Percentiles rank a stretch among this genome's conserved stretches.
Conservation (phyloP, 495 filamentous ascomycete species). For the Tuber magnatum region DNA sequence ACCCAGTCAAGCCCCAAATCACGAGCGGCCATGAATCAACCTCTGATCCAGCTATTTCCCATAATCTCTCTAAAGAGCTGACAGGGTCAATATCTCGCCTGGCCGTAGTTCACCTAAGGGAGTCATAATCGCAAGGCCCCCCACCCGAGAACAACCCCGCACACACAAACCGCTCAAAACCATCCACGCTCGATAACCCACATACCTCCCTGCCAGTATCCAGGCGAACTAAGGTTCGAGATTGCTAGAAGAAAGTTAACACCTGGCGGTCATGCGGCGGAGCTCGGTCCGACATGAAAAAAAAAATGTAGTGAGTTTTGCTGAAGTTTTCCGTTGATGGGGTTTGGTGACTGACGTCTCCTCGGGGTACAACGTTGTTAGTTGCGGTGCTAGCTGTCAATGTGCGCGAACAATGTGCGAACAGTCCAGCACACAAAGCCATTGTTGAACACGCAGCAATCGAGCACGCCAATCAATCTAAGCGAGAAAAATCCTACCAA, state of each 20-base stretch:
- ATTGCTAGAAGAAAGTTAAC: background rate
- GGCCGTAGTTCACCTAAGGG: background rate
- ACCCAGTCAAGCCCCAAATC: background rate
- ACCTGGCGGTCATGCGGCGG: background rate
- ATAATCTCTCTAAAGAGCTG: background rate
- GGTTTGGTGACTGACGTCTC: background rate
- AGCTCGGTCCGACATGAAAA: background rate
- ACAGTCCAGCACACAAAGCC: background rate
- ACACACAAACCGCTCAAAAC: background rate
- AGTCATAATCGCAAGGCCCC: background rate
- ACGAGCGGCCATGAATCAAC: background rate
- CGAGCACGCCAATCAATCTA: background rate
- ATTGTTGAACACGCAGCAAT: conserved; percentile 1
- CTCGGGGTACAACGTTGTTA: background rate
- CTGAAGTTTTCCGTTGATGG: background rate
- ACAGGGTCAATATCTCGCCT: background rate
- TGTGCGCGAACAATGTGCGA: background rate
- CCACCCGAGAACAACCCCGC: background rate
- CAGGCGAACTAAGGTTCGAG: background rate
- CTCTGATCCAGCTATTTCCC: background rate
- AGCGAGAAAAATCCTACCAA: background rate
- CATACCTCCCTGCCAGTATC: background rate
- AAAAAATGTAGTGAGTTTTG: background rate
- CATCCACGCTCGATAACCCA: background rate
- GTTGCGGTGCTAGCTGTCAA: background rate